Evolutionary conservation across 163 green algal species (phyloP).

Genomic region (Dunaliella salina): DNA sequence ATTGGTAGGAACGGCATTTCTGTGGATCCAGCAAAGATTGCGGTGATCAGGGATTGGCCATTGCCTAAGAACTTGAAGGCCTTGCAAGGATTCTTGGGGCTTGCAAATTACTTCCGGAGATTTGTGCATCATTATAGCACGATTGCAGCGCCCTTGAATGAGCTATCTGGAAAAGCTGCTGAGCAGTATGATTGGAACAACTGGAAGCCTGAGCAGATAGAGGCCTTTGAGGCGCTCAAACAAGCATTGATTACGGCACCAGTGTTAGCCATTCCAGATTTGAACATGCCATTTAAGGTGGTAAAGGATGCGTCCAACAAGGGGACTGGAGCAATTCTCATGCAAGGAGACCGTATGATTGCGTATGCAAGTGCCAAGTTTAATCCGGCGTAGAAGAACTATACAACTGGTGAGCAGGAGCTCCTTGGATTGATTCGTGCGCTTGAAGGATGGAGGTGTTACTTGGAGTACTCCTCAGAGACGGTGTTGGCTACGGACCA

Average conservation of each 20-base stretch:
- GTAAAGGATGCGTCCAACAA: not conserved
- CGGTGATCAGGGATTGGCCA: no score
- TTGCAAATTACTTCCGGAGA: not conserved
- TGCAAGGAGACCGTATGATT: no score
- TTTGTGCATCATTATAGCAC: not conserved
- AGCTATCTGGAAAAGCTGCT: not conserved
- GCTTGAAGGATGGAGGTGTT: no score
- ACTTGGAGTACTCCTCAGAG: not conserved
- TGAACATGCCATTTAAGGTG: not conserved
- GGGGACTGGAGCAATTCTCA: not conserved
- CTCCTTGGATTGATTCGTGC: not conserved
- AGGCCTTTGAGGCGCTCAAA: not conserved
- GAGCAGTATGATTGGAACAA: not conserved
- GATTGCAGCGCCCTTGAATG: not conserved
- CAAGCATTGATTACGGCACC: not conserved
- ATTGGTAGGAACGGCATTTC: no score
- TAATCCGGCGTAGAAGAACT: not conserved
- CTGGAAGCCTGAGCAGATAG: not conserved
- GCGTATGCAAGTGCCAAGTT: no score
- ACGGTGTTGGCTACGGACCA: not conserved
- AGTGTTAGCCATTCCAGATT: no score
- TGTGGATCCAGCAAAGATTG: no score
- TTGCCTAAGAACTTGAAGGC: no score
- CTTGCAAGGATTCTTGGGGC: no score
- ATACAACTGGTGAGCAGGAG: not conserved